Conservation (phyloP, 2,329 filamentous ascomycete genomes). For the Sclerotinia subarctica region DNA sequence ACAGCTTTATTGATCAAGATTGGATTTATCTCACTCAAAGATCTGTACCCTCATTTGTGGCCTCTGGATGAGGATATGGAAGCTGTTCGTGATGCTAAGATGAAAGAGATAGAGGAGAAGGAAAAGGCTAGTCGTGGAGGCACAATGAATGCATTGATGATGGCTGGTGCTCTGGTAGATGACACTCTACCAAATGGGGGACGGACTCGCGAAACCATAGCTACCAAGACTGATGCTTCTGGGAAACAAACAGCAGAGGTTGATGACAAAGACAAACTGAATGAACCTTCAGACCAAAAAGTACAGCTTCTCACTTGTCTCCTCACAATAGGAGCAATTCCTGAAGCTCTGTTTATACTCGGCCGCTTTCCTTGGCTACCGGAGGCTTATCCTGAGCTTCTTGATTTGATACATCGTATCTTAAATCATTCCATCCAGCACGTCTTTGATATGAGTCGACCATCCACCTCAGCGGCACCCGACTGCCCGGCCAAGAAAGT, state of each 20-base stretch:
- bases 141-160: constrained; percentile 77
- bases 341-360: constrained; percentile 87
- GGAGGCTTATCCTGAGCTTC: constrained; percentile 77
- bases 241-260: constrained; percentile 46
- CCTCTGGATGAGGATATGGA: constrained; percentile 83
- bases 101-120: constrained; percentile 74
- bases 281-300: constrained; percentile 84
- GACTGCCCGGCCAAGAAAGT: constrained; percentile 47
- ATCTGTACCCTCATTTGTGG: constrained; percentile 90
- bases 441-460: constrained; percentile 53
- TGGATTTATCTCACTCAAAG: constrained; percentile 88
- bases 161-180: constrained; percentile 82
- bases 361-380: constrained; percentile 91
- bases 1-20: constrained; percentile 93
- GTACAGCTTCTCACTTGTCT: constrained; percentile 78
- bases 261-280: constrained; percentile 51
- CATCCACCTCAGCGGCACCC: constrained; percentile 43
- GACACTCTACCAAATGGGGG: constrained; percentile 59
- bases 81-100: constrained; percentile 62
- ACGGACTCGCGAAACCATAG: constrained; percentile 48
- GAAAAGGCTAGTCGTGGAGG: constrained; percentile 67
- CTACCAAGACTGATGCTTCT: constrained; percentile 49
- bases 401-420: constrained; percentile 79
- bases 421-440: constrained; percentile 77
- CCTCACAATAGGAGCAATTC: constrained; percentile 85